phyloP scores from a whole-genome alignment of 495 filamentous ascomycete genomes.

The Hypoxylon lienhwacheense region DNA sequence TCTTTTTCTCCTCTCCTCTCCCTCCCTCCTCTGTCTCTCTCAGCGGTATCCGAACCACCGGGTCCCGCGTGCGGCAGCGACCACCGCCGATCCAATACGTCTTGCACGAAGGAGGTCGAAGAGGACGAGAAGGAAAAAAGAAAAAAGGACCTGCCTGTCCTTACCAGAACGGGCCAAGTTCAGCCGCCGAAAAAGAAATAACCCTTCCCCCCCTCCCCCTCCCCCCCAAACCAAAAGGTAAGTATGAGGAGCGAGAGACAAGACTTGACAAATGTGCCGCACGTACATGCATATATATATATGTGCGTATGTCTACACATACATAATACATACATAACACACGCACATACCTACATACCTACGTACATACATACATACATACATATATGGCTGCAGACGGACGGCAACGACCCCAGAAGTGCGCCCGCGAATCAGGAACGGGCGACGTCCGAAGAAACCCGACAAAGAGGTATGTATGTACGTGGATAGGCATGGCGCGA shows the following conservation, averaged over 20 bases:
- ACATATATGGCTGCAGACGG: no score
- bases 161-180: neutral
- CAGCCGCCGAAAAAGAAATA: slow-evolving; percentile 13
- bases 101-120: no score
- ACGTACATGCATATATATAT: slow-evolving; percentile 1
- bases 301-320: neutral
- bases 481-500: no score
- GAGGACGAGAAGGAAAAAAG: no score
- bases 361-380: no score
- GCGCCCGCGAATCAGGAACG: no score
- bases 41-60: slow-evolving; percentile 30
- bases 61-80: slow-evolving; percentile 26
- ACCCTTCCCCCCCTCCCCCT: no score
- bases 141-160: neutral
- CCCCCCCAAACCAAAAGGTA: no score
- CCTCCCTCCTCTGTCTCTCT: no score
- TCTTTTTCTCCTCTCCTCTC: no score
- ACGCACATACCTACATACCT: neutral
- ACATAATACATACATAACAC: neutral
- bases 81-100: slow-evolving; percentile 7
- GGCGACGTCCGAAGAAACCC: no score
- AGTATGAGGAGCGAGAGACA: neutral
- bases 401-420: no score
- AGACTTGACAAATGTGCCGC: neutral
- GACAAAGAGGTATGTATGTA: slow-evolving; percentile 4